Evolutionary conservation across 2,329 filamentous ascomycete genomes (phyloP).

Genomic region (Penicillium sp.): DNA sequence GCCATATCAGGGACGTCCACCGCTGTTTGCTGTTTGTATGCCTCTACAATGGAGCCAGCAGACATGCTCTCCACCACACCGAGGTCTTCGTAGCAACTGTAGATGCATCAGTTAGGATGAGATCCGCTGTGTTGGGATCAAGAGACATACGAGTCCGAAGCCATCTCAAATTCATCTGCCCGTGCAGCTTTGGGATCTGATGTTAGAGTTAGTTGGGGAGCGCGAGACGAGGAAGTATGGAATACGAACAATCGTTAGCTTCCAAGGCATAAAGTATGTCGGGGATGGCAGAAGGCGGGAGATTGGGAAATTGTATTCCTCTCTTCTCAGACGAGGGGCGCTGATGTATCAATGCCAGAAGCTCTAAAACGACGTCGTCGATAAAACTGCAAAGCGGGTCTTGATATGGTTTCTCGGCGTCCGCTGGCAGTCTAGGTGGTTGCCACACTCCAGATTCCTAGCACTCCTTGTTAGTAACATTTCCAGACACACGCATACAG

Average conservation of each 20-base stretch:
- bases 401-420: constrained; percentile 40
- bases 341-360: constrained; percentile 54
- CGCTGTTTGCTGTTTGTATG: constrained; percentile 61
- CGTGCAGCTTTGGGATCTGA: constrained; percentile 32
- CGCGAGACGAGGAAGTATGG: too few relatives aligned
- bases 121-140: neutral
- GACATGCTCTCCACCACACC: constrained; percentile 65
- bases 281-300: constrained; percentile 37
- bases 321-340: constrained; percentile 43
- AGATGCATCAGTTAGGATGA: neutral
- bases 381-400: constrained; percentile 50
- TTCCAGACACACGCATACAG: neutral
- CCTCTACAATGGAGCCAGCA: constrained; percentile 62
- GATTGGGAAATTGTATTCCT: constrained; percentile 31
- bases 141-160: constrained; percentile 21
- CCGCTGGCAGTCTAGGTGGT: constrained; percentile 40
- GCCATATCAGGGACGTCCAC: constrained; percentile 54
- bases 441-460: constrained; percentile 45
- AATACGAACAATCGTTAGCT: constrained; percentile 35
- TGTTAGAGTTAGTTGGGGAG: constrained; percentile 15
- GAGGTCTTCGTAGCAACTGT: constrained; percentile 61
- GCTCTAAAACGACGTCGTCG: constrained; percentile 62
- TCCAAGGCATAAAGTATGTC: constrained; percentile 43
- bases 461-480: constrained; percentile 1
- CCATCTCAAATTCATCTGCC: constrained; percentile 33